Base-by-base conservation (phyloP, 1,284 basidiomycete genomes). In the Athelia psychrophila region DNA sequence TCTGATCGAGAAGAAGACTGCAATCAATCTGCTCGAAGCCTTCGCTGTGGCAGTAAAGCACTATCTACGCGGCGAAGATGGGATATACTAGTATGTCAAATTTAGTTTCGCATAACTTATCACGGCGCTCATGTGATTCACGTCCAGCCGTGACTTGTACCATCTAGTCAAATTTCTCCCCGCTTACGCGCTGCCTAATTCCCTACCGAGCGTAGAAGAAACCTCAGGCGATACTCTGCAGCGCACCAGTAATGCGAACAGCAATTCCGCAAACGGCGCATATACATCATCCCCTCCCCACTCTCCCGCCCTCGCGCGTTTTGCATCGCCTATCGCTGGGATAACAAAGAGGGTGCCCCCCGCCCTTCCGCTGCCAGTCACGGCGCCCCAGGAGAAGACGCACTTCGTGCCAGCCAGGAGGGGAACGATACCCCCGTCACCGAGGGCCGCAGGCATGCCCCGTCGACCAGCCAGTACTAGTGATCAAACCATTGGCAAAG, bases 121-220 rank as follows among this genome's bases (percentile, higher is more conserved):
- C 52, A 30, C 13, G 27, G 5, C 6, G 5, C 27, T 6, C 38
- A 32, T 51, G n/a, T 33, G 27, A 30, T 13, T 30, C 6, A 30
- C 27, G 5, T 60, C 62, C 55, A 70, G 65, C 51, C 81, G 76
- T 58, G 84, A 87, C 62, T 69, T 88, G 3, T 85, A 82, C 64
- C 79, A 83, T 58, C 75, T 81, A 49, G 78, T 84, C 62, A 86
- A 85, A 61, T 86, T 80, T 65, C 75, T 88, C n/a, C 84, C 84
- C 2, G 71, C 78, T 4, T 87, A 87, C 59, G 76, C 78, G 2
- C 68, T 86, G 6, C 83, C 84, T 0, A 61, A 78, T 1, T 80
- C 80, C 27, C 64, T 80, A 45, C 79, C 83, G 13, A 78, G 77
- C 16, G 60, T 61, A 33, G 56, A 64, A n/a, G 75, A 79, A 53